Evolutionary conservation across 805 yeast genomes (phyloP).

Genomic region (Kregervanrija fluxuum): DNA sequence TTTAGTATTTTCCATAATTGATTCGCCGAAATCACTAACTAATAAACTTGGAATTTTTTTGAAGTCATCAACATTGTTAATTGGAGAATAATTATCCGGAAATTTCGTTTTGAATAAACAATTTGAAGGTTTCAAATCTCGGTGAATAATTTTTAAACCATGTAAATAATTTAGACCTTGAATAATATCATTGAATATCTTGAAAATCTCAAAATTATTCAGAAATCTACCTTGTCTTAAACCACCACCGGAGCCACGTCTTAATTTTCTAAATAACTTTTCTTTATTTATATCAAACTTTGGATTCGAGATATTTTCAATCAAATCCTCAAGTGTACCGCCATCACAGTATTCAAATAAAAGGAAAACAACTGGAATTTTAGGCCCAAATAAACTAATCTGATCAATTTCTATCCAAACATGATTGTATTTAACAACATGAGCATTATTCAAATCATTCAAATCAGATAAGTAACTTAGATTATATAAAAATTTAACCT

Average conservation of each 20-base stretch:
- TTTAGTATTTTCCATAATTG: slow-evolving; percentile 60
- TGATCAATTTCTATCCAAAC: slow-evolving; percentile 79
- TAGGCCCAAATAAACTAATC: slow-evolving; percentile 45
- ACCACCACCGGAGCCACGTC: slow-evolving; percentile 5
- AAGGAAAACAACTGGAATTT: slow-evolving; percentile 59
- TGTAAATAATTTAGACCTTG: slow-evolving; percentile 71
- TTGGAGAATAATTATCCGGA: slow-evolving; percentile 17
- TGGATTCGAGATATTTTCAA: slow-evolving; percentile 32
- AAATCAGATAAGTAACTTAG: slow-evolving; percentile 26
- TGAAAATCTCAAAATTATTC: slow-evolving; percentile 53
- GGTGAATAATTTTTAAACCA: slow-evolving; percentile 67
- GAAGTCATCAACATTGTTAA: slow-evolving; percentile 17
- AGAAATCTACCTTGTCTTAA: slow-evolving; percentile 24
- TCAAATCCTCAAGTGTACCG: slow-evolving; percentile 73
- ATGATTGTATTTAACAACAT: slow-evolving; percentile 79
- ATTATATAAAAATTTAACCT: slow-evolving; percentile 64
- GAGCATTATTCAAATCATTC: slow-evolving; percentile 24
- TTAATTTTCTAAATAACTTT: slow-evolving; percentile 23
- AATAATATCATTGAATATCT: slow-evolving; percentile 60
- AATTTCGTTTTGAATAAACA: slow-evolving; percentile 50
- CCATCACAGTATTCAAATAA: slow-evolving; percentile 86
- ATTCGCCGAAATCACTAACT: slow-evolving; percentile 88
- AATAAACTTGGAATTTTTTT: slow-evolving; percentile 54
- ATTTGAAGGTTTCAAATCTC: slow-evolving; percentile 87
- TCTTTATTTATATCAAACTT: slow-evolving; percentile 32